These are phyloP conservation scores for Inonotus hispidus DNA, from an alignment of 1,284 basidiomycete genomes.

Conservation along the genomic window DNA sequence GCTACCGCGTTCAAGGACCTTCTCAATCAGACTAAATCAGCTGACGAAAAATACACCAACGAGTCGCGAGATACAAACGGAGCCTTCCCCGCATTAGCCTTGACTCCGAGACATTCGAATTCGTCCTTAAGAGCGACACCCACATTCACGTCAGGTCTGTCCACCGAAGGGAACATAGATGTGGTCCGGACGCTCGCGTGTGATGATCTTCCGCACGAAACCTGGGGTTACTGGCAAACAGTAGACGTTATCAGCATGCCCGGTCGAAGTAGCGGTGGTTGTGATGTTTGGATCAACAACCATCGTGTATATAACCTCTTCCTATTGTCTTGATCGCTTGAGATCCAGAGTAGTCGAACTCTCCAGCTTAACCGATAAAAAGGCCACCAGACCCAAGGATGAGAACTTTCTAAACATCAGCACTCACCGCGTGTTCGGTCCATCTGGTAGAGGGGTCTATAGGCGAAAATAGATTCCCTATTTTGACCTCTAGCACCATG, in stretches of 20 bases:
- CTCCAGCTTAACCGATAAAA: slow-evolving; percentile 97
- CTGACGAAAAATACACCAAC: too few species aligned
- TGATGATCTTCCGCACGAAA: slow-evolving; percentile 96
- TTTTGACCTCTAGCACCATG: too few species aligned
- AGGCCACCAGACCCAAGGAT: slow-evolving; percentile 98
- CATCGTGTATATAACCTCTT: slow-evolving; percentile 98
- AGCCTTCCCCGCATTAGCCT: too few species aligned
- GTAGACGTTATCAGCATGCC: slow-evolving; percentile 98
- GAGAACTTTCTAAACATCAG: slow-evolving; percentile 87
- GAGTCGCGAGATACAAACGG: too few species aligned
- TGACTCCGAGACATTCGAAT: slow-evolving; percentile 88
- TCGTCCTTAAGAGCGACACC: slow-evolving; percentile 99
- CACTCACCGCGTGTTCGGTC: too few species aligned
- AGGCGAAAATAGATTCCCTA: too few species aligned
- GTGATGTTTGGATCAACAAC: slow-evolving; percentile 99
- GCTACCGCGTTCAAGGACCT: too few species aligned
- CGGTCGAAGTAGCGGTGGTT: slow-evolving; percentile 97
- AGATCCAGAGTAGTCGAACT: slow-evolving; percentile 99
- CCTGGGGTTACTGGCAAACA: slow-evolving; percentile 98
- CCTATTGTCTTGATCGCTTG: slow-evolving; percentile 99
- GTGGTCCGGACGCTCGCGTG: slow-evolving; percentile 97
- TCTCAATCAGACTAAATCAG: too few species aligned
- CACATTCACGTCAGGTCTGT: slow-evolving; percentile 94
- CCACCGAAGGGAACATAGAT: slow-evolving; percentile 99
- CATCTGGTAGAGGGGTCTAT: too few species aligned